phyloP scores from a whole-genome alignment of 2,329 filamentous ascomycete genomes.

The Westerdykella aurantiaca region DNA sequence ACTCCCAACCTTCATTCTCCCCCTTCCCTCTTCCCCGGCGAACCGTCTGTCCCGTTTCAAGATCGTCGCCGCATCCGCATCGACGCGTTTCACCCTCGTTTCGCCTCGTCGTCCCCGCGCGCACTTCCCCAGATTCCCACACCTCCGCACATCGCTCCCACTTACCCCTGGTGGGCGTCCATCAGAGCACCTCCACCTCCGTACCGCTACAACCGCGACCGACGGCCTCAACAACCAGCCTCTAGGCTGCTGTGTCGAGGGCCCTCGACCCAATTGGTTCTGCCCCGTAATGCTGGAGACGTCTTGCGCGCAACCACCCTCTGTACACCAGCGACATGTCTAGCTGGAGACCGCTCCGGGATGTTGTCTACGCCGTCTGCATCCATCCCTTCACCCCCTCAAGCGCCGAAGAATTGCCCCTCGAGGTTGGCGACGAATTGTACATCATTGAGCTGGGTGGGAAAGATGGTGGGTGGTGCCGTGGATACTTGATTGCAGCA shows the following conservation, averaged over 20 bases:
- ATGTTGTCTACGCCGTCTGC: slow-evolving; percentile 96
- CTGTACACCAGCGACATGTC: slow-evolving; percentile 27
- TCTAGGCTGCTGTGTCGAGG: neutral
- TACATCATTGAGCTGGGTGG: slow-evolving; percentile 98
- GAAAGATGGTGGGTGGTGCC: slow-evolving; percentile 78
- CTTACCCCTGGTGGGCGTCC: too few relatives aligned
- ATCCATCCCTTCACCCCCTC: slow-evolving; percentile 88
- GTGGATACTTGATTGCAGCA: slow-evolving; percentile 90
- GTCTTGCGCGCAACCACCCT: neutral
- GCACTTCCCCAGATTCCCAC: too few relatives aligned
- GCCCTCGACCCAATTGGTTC: neutral
- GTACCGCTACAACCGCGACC: too few relatives aligned
- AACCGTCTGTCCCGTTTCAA: too few relatives aligned
- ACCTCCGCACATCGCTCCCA: too few relatives aligned
- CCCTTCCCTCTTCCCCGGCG: too few relatives aligned
- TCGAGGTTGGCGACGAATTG: slow-evolving; percentile 96
- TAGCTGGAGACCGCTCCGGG: slow-evolving; percentile 89
- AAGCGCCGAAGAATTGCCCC: slow-evolving; percentile 81
- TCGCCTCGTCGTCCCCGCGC: too few relatives aligned
- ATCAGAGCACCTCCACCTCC: too few relatives aligned
- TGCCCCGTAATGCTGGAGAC: neutral
- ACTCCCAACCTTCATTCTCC: too few relatives aligned
- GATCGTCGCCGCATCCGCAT: too few relatives aligned
- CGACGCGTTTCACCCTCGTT: too few relatives aligned
- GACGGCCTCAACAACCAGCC: too few relatives aligned